Evolutionary conservation across 495 filamentous ascomycete genomes (phyloP).

Genomic region (Poronia punctata): DNA sequence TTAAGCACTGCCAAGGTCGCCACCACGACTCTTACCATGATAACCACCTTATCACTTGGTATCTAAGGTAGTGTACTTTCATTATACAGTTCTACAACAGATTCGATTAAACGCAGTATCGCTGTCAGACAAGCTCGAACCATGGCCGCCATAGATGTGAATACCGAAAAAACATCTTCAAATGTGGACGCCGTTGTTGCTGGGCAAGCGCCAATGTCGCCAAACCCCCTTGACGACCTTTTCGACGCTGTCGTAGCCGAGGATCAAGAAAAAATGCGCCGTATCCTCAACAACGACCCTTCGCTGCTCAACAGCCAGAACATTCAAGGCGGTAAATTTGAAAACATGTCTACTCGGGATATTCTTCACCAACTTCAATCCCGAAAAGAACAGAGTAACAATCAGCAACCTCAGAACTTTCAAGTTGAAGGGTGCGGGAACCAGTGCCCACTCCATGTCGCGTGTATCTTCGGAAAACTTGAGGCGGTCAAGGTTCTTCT

Average conservation of each 20-base stretch:
- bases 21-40: too few species aligned
- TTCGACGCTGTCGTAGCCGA: neutral
- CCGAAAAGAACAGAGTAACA: neutral
- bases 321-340: neutral
- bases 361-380: neutral
- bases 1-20: too few species aligned
- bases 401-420: too few species aligned
- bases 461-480: neutral
- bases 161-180: neutral
- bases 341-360: neutral
- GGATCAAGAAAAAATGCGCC: neutral
- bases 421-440: neutral
- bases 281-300: neutral
- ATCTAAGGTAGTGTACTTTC: too few species aligned
- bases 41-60: too few species aligned
- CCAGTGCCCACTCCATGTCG: neutral
- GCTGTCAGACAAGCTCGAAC: neutral
- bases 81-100: too few species aligned
- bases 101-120: neutral
- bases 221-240: neutral
- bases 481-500: neutral
- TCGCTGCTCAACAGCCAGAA: neutral
- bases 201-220: neutral
- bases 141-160: neutral
- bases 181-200: neutral